Evolutionary conservation across 2,329 filamentous ascomycete genomes (phyloP), one percentile per base, ranked within the genome.

Genomic region (Fonsecaea nubica): DNA sequence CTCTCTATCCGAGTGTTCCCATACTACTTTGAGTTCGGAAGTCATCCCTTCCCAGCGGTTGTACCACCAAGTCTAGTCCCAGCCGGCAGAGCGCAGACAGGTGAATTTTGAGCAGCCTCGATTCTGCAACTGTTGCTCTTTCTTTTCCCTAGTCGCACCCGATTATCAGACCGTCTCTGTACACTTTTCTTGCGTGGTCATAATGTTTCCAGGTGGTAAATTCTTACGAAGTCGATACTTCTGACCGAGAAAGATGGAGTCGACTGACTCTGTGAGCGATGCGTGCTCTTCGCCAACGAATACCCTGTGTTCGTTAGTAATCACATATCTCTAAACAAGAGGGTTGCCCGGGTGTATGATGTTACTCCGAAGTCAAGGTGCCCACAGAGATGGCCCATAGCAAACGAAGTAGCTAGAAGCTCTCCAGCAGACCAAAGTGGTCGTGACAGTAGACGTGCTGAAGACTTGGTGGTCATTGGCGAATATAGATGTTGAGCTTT

Each of bases 241-340:
- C n/a, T n/a, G n/a, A n/a, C n/a, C n/a, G n/a, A n/a, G n/a, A n/a
- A n/a, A n/a, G n/a, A n/a, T n/a, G n/a, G n/a, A n/a, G n/a, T n/a
- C n/a, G n/a, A n/a, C n/a, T n/a, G 38, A 40, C 38, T 40, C 38
- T 40, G 38, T 40, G 38, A 40, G 38, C 38, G 38, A 40, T 40
- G 38, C 38, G 38, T 40, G 38, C 12, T 40, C 38, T 40, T 13
- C 38, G 38, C 9, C 38, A 40, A 40, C 38, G 38, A 40, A 40
- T 40, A 13, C 12, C 38, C 38, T 40, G 38, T 40, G 38, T 40
- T 40, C 38, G 38, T 40, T 8, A 40, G 38, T 10, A 40, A 40
- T 40, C 4, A 13, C 38, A 40, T 40, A 40, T 40, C 38, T 40
- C 38, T 13, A 7, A 40, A 8, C 38, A 40, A 40, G 38, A 40